Evolutionary conservation across 2,329 filamentous ascomycete species (phyloP), one percentile per base, ranked within the genome.

Genomic region (Acrodontium crateriforme): DNA sequence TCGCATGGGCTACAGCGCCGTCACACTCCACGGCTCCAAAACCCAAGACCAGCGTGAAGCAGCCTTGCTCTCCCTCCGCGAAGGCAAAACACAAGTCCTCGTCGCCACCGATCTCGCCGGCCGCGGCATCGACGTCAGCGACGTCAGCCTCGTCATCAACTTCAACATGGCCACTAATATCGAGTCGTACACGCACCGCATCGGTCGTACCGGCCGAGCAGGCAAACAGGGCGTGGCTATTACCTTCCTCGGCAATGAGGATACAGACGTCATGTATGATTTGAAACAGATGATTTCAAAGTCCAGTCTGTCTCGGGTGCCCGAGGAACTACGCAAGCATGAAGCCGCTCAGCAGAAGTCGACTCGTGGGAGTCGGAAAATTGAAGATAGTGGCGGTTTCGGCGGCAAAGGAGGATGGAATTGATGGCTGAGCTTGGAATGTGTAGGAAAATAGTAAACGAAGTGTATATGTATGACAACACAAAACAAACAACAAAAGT

Each of bases 121-220:
- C 38, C 75, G 89, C 64, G 89, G 89, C 82, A 94, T 98, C 54
- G 89, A 98, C 57, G 85, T 98, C 3, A 75, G 80, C 0, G 89
- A 95, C 49, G 89, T 98, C 21, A 81, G 73, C 37, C 69, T 98
- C 35, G 89, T 98, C 32, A 69, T 98, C 53, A 98, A 98, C 63
- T 98, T 95, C 71, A 98, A 95, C 65, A 95, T 98, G 89, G 79
- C 89, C 1, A 74, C 62, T 9, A 83, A 67, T 42, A 95, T 98
- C 42, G 89, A 98, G 60, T 78, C 73, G 49, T 98, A 98, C 54
- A 95, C 87, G 2, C 89, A 98, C 65, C 77, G 89, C 61, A 79
- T 98, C 47, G 89, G 89, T 55, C 78, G 89, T 61, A 98, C 89
- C 2, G 89, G 89, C 66, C 79, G 89, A 74, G 89, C 89, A 2